Percentiles rank a stretch among this genome's conserved stretches.
phyloP scores from a whole-genome alignment of 1,139 yeast species.

The Pneumocystis wakefieldiae region DNA sequence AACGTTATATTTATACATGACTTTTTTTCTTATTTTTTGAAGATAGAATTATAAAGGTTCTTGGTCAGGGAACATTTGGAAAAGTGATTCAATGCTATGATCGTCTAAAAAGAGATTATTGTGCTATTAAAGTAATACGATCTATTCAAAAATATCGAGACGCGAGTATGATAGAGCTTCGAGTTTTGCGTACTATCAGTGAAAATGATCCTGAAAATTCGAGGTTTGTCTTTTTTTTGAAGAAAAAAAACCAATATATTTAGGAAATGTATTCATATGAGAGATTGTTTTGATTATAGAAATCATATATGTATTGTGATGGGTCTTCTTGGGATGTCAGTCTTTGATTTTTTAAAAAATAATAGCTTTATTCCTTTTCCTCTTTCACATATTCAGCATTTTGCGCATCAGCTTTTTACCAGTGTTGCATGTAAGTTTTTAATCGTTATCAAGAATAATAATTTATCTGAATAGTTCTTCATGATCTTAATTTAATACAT shows the following conservation, averaged over 20 bases:
- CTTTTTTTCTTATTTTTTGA: conserved; percentile 24
- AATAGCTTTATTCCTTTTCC: conserved; percentile 54
- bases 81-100: conserved; percentile 53
- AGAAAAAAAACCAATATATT: not conserved
- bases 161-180: conserved; percentile 35
- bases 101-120: conserved; percentile 41
- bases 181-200: conserved; percentile 67
- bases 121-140: conserved; percentile 78
- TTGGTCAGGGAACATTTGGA: conserved; percentile 98
- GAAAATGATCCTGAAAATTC: conserved; percentile 53
- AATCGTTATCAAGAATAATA: not conserved
- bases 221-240: conserved; percentile 19
- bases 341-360: conserved; percentile 78
- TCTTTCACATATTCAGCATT: conserved; percentile 70
- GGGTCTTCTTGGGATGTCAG: conserved; percentile 66
- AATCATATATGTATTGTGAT: conserved; percentile 93
- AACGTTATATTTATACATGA: not conserved
- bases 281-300: conserved; percentile 83
- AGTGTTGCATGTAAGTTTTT: conserved; percentile 45
- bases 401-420: conserved; percentile 69
- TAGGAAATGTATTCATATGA: conserved; percentile 42
- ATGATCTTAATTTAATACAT: conserved; percentile 77
- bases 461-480: conserved; percentile 32
- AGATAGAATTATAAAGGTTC: conserved; percentile 28
- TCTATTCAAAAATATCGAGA: conserved; percentile 34